These are phyloP conservation scores for Sclerotinia glacialis DNA, from an alignment of 2,329 filamentous ascomycete genomes.

Conservation along the genomic window DNA sequence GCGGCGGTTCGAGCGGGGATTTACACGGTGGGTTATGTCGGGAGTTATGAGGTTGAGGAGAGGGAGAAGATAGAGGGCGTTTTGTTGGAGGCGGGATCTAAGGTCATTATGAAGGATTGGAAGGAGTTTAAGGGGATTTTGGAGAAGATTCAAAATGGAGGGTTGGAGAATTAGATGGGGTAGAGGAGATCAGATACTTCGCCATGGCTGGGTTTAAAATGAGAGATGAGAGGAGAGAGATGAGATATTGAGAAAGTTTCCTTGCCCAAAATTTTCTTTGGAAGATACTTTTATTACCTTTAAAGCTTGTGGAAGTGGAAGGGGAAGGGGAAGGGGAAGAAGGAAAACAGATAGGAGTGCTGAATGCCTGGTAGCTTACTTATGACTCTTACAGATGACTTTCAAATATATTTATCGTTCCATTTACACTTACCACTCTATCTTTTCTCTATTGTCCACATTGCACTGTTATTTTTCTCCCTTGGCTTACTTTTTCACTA, in stretches of 20 bases:
- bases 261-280: neutral
- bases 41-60: conserved; percentile 67
- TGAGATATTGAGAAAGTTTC: neutral
- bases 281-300: neutral
- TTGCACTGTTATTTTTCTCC: accelerated
- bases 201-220: neutral
- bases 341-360: neutral
- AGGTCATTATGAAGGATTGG: conserved; percentile 60
- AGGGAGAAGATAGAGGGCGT: conserved; percentile 51
- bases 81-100: conserved; percentile 59
- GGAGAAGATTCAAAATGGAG: conserved; percentile 30
- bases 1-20: conserved; percentile 76
- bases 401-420: neutral
- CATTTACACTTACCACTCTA: neutral
- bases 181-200: neutral
- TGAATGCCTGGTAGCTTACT: neutral
- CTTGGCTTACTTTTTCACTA: too few species aligned
- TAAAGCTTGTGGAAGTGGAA: neutral
- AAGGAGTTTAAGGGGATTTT: conserved; percentile 46
- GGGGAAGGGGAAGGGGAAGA: neutral
- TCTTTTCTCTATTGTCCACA: neutral
- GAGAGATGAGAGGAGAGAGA: neutral
- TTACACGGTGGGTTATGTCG: conserved; percentile 79
- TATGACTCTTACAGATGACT: too few species aligned
- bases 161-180: conserved; percentile 19